Evolutionary conservation across 345 rosid species (phyloP).

Genomic region (Gossypium sturtianum): DNA sequence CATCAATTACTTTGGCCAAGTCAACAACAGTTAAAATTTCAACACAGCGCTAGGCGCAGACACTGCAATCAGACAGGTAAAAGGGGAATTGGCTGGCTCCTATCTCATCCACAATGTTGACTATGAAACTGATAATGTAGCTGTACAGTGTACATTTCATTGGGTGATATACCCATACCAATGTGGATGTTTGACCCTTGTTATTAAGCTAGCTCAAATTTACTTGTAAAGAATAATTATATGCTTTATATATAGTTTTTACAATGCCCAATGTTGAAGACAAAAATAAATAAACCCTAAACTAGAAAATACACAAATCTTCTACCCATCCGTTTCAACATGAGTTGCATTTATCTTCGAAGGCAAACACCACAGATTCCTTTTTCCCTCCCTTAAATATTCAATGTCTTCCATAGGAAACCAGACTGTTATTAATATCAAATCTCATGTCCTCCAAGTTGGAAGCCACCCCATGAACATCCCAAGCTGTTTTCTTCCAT

Average conservation of each 20-base stretch:
- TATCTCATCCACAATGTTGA: background rate
- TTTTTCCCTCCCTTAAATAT: no score
- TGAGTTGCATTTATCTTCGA: slow-evolving; percentile 2
- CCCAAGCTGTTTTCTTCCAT: slow-evolving; percentile 32
- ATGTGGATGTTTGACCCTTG: background rate
- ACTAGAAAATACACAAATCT: background rate
- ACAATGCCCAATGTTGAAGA: slow-evolving; percentile 1
- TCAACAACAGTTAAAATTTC: background rate
- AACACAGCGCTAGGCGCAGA: background rate
- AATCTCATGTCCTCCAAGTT: slow-evolving; percentile 36
- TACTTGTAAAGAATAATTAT: background rate
- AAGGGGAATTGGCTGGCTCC: background rate
- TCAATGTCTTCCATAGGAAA: slow-evolving; percentile 24
- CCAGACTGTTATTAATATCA: slow-evolving; percentile 33
- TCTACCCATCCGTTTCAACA: background rate
- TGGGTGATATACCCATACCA: background rate
- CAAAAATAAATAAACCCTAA: slow-evolving; percentile 11
- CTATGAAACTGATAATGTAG: background rate
- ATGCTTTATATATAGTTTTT: background rate
- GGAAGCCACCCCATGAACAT: slow-evolving; percentile 29
- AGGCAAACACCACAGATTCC: slow-evolving; percentile 16
- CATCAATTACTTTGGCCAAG: background rate
- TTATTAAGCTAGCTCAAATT: background rate
- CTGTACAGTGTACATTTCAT: background rate
- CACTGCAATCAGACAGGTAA: background rate